Conservation (phyloP, 2,329 filamentous ascomycete genomes). For the Aurifilum marmelostoma region DNA sequence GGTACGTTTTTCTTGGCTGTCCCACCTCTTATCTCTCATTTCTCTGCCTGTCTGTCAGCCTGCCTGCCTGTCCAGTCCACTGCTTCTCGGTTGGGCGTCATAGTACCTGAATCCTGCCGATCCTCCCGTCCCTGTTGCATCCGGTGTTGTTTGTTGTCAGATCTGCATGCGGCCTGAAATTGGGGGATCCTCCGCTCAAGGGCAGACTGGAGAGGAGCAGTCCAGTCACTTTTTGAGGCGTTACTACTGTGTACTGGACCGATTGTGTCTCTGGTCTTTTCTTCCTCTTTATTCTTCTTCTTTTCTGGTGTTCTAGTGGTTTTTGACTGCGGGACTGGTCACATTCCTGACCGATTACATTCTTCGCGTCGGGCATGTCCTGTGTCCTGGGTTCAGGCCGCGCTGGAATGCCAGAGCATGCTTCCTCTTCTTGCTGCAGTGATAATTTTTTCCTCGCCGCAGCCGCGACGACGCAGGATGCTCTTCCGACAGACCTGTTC, state of each 20-base stretch:
- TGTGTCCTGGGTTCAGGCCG: slow-evolving; percentile 13
- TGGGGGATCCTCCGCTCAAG: neutral
- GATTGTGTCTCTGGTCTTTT: neutral
- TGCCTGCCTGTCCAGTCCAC: neutral
- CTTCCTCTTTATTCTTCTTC: neutral
- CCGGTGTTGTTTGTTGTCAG: slow-evolving; percentile 10
- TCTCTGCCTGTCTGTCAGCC: neutral
- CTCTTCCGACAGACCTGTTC: slow-evolving; percentile 14
- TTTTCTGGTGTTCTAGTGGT: neutral
- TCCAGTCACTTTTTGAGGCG: neutral
- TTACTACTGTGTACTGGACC: neutral
- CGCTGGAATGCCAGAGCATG: slow-evolving; percentile 8
- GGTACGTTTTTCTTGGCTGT: slow-evolving; percentile 62
- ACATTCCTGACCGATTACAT: slow-evolving; percentile 34
- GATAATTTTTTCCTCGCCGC: slow-evolving; percentile 9
- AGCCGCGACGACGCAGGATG: slow-evolving; percentile 24
- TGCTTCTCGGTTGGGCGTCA: slow-evolving; percentile 12
- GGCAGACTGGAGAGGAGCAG: neutral
- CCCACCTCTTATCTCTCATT: neutral
- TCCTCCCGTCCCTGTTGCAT: slow-evolving; percentile 7
- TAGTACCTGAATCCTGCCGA: slow-evolving; percentile 11
- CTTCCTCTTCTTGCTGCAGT: slow-evolving; percentile 1
- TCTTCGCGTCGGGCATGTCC: slow-evolving; percentile 15
- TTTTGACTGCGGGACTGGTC: slow-evolving; percentile 5
- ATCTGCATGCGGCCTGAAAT: slow-evolving; percentile 8